Evolutionary conservation across 441 rosid species (phyloP).

Genomic region (Pelargonium fulgidum): DNA sequence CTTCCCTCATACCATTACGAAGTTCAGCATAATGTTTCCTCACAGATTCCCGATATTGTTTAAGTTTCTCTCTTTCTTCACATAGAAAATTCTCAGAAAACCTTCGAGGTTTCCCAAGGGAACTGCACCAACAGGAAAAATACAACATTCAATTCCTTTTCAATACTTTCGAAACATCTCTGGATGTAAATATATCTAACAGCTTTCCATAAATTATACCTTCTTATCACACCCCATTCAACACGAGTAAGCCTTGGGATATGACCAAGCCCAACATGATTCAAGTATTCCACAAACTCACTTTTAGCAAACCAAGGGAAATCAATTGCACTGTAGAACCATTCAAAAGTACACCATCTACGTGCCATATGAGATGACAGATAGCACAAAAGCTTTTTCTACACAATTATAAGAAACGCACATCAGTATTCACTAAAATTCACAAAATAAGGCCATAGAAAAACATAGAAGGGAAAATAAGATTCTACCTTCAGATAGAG

Average conservation of each 20-base stretch:
- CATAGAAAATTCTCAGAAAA: conserved; percentile 73
- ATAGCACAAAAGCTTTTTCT: conserved; percentile 63
- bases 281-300: conserved; percentile 85
- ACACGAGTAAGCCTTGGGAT: conserved; percentile 86
- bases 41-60: conserved; percentile 82
- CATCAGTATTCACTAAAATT: neutral
- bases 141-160: conserved; percentile 12
- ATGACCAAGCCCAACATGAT: conserved; percentile 91
- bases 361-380: conserved; percentile 59
- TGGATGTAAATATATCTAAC: neutral
- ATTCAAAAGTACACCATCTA: conserved; percentile 88
- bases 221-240: conserved; percentile 98
- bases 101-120: conserved; percentile 97
- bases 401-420: conserved; percentile 19
- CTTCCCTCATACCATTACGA: conserved; percentile 63
- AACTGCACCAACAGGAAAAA: conserved; percentile 46
- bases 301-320: conserved; percentile 96
- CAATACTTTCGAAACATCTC: conserved; percentile 6
- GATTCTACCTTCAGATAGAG: conserved; percentile 41
- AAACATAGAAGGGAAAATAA: conserved; percentile 16
- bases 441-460: neutral
- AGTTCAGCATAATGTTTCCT: conserved; percentile 82
- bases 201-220: conserved; percentile 35
- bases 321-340: conserved; percentile 98
- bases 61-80: conserved; percentile 80